Evolutionary conservation across 2,329 filamentous ascomycete genomes (phyloP), one percentile per base, ranked within the genome.

Genomic region (Hypoxylon sp.): DNA sequence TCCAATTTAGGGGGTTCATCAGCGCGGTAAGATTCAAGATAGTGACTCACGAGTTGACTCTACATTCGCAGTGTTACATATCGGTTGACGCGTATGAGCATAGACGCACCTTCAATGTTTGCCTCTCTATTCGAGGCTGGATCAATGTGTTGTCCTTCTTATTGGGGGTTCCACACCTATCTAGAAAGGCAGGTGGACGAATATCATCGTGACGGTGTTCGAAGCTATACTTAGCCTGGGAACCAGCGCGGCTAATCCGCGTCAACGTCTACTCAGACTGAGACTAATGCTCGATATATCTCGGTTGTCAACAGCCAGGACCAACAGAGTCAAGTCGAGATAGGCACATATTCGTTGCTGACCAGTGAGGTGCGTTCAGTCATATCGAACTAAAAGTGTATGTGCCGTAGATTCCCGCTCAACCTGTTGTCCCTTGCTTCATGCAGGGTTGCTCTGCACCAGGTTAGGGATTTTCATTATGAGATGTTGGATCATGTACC

Each of bases 371-470:
- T 51, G 11, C 29, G 48, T 59, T 32, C 53, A 54, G 27, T 61
- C 54, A 58, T 63, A 50, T 31, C 50, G 44, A 59, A 17, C 50
- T 35, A 60, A 57, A 17, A 54, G 37, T 44, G 32, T 55, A 66
- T 21, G 55, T 67, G 53, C 65, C 65, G 62, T 67, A 67, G 54
- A 59, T 62, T 62, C 63, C 56, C 58, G 64, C 50, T 53, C 54
- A 54, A 60, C 39, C 56, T 21, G 15, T 51, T 31, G 44, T 67
- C 57, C 69, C 69, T 71, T 71, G 50, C 69, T 69, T 69, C 53
- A 58, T 65, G 60, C 54, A 67, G 48, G 55, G 61, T 48, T 54
- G 3, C 54, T 62, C 51, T 65, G 37, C 60, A 69, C 65, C 59
- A 56, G 31, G 29, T 53, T 55, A 67, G 48, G 48, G 53, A 47